Conservation (phyloP, 192 early-diverging fungal species). For the Lobulomyces angularis region DNA sequence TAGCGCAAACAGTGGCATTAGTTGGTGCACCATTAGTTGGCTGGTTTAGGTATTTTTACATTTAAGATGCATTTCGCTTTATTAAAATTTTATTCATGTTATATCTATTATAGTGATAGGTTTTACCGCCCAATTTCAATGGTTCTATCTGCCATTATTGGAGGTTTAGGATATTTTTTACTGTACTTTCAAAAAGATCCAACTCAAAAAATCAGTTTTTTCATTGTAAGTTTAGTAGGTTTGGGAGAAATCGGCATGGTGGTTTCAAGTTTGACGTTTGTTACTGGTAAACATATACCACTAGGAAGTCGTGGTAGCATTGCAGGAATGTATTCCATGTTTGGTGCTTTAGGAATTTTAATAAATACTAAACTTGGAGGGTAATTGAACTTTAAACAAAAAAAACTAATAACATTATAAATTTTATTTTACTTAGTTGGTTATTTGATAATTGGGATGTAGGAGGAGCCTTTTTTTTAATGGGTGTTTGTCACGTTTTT, state of each 20-base stretch:
- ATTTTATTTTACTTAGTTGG: too few relatives aligned
- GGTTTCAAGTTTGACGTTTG: conserved; percentile 46
- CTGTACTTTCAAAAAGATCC: conserved; percentile 34
- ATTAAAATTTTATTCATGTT: conserved; percentile 4
- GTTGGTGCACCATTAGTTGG: conserved; percentile 52
- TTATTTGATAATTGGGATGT: conserved; percentile 29
- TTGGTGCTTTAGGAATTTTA: conserved; percentile 55
- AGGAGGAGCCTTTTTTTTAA: conserved; percentile 2
- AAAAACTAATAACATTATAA: too few relatives aligned
- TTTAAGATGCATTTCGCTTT: conserved; percentile 11
- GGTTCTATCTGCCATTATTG: conserved; percentile 30
- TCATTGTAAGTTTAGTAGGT: conserved; percentile 33
- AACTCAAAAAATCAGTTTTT: conserved; percentile 20
- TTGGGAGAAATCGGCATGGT: conserved; percentile 58
- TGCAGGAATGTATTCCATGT: conserved; percentile 47
- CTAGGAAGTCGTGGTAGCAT: conserved; percentile 41
- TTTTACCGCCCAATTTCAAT: conserved; percentile 22
- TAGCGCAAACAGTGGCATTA: conserved; percentile 52
- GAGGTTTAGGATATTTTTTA: conserved; percentile 33
- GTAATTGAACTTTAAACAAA: too few relatives aligned
- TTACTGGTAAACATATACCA: conserved; percentile 36
- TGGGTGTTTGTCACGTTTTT: conserved; percentile 5
- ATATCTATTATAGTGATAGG: conserved; percentile 18
- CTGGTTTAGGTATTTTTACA: conserved; percentile 1
- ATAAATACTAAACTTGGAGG: conserved; percentile 51